A percentile compares a stretch with the other conserved stretches of the same genome.
Conservation (phyloP, 163 green algal genomes). For the Prototheca cutis region DNA sequence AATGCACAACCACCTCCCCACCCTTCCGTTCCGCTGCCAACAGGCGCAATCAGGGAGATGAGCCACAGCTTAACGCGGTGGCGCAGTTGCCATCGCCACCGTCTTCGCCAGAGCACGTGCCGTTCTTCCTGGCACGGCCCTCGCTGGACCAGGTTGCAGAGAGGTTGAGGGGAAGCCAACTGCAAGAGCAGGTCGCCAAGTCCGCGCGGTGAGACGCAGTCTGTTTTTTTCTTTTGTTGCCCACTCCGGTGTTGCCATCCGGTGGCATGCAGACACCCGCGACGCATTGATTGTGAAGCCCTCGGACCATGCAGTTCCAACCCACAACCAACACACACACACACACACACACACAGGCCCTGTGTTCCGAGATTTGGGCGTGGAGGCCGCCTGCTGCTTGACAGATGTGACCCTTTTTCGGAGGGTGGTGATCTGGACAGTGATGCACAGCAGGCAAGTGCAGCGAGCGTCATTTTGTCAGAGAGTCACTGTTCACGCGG, state of each 20-base stretch:
- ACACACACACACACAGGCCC: too few relatives aligned
- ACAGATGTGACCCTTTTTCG: constrained; percentile 17
- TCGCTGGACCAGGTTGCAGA: neutral
- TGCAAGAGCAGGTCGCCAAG: too few relatives aligned
- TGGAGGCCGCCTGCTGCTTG: constrained; percentile 33
- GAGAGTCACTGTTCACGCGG: too few relatives aligned
- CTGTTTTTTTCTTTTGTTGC: neutral
- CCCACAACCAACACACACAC: too few relatives aligned
- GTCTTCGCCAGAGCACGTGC: constrained; percentile 13
- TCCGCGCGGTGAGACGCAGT: too few relatives aligned
- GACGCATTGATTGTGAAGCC: too few relatives aligned
- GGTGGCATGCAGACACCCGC: too few relatives aligned
- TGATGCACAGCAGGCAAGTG: neutral
- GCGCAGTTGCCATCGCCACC: constrained; percentile 26
- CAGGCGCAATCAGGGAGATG: constrained; percentile 24
- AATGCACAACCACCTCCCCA: too few relatives aligned
- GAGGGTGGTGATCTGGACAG: neutral
- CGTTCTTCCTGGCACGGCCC: neutral
- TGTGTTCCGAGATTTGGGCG: constrained; percentile 36
- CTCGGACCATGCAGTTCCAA: too few relatives aligned
- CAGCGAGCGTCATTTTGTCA: too few relatives aligned
- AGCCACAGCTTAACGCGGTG: constrained; percentile 24
- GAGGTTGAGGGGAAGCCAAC: too few relatives aligned
- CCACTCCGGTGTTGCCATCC: neutral
- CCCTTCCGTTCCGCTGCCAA: neutral